phyloP scores from a whole-genome alignment of 1,284 basidiomycete genomes.

The Tylopilus sp. region DNA sequence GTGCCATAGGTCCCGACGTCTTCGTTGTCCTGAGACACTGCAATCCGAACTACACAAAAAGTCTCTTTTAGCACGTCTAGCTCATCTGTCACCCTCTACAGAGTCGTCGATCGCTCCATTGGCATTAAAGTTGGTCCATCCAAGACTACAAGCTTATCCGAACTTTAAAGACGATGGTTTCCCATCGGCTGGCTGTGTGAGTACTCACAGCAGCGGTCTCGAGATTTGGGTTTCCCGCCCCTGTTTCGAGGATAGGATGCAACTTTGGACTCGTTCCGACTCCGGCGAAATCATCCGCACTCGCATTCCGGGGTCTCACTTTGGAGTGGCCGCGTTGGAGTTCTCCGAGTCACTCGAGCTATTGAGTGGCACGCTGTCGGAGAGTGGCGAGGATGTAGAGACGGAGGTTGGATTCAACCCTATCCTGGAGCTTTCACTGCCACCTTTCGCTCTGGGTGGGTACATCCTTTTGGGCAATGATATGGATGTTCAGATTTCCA shows the following conservation, averaged over 20 bases:
- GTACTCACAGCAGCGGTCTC: slow-evolving; percentile 51
- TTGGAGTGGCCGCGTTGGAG: slow-evolving; percentile 71
- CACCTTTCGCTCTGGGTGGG: slow-evolving; percentile 19
- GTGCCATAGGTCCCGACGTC: slow-evolving; percentile 40
- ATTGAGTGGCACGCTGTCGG: slow-evolving; percentile 43
- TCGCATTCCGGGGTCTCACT: slow-evolving; percentile 44
- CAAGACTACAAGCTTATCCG: slow-evolving; percentile 12
- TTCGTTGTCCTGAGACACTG: slow-evolving; percentile 42
- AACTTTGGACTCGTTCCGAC: slow-evolving; percentile 48
- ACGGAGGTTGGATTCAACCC: slow-evolving; percentile 14
- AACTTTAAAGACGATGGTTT: slow-evolving; percentile 40
- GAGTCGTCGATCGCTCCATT: slow-evolving; percentile 49
- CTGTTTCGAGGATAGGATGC: slow-evolving; percentile 69
- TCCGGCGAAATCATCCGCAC: slow-evolving; percentile 36
- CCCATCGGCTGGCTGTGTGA: slow-evolving; percentile 38
- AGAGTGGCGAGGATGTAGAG: slow-evolving; percentile 13
- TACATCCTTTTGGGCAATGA: background rate
- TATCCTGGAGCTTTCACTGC: slow-evolving; percentile 16
- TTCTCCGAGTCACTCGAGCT: slow-evolving; percentile 62
- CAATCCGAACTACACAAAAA: slow-evolving; percentile 48
- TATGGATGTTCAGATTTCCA: slow-evolving; percentile 12
- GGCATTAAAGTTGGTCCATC: slow-evolving; percentile 37
- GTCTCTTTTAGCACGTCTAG: slow-evolving; percentile 47
- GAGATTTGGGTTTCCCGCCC: slow-evolving; percentile 65
- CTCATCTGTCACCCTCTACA: slow-evolving; percentile 44